Base-by-base conservation (phyloP, 192 early-diverging fungal genomes). In the Oehlia diaphana region DNA sequence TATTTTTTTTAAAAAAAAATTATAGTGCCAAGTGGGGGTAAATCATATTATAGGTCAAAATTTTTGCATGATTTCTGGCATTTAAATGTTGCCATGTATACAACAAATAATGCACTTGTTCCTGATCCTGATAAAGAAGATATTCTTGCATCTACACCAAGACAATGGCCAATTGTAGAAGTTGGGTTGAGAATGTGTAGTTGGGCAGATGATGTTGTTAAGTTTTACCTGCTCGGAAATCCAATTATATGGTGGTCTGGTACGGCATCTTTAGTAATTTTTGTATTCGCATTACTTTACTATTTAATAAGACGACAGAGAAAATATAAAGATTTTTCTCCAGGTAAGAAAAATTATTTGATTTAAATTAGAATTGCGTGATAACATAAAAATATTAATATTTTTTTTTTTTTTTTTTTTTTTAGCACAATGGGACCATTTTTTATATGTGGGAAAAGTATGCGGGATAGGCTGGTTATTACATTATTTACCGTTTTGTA, bases 41-140 rank as follows among this genome's bases (percentile, higher is more conserved):
- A 82, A 9, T 83, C 82, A 10, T 83, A 88, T 6, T 95, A 93
- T 84, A 92, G 86, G 69, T 90, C 94, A 35, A 86, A 86, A 33
- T 98, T 98, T 82, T 84, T 94, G 76, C 86, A 89, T 72, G 93
- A 98, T 84, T 95, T 98, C 84, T 87, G 91, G 74, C 95, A 95
- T 76, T 85, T 98, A 77, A 98, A 98, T 81, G 90, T 94, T 19
- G 95, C 94, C 23, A 99, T 99, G 97, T 97, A 95, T 92, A 94
- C 93, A 4, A 93, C 94, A n/a, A 99, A 99, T 89, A 99, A 98
- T 81, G 97, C 96, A 10, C 85, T 99, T 77, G 89, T 94, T 50
- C 96, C 95, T 0, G 95, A 98, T 82, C 93, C 92, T 23, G 95
- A 98, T 85, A 98, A 97, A 86, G 91, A 95, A 81, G 97, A 97